Conservation (phyloP, 495 filamentous ascomycete species). For the Neurospora hispaniola region DNA sequence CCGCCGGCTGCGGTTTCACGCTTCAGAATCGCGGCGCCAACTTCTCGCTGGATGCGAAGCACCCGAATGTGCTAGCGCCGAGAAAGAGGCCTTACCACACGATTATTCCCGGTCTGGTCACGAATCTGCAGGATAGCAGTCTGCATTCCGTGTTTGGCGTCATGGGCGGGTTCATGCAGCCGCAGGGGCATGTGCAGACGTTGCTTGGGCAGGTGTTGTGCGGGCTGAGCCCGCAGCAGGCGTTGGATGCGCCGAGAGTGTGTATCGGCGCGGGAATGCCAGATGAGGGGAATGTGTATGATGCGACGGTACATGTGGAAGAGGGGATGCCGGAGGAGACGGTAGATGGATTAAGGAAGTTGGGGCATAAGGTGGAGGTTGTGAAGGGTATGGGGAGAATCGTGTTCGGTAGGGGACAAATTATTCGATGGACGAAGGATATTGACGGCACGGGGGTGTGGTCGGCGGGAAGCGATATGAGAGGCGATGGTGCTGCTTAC, state of each 20-base stretch:
- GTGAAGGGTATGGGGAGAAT: slow-evolving; percentile 54
- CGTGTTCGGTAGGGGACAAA: slow-evolving; percentile 83
- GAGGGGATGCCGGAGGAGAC: slow-evolving; percentile 67
- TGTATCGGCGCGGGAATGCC: slow-evolving; percentile 67
- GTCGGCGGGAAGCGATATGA: slow-evolving; percentile 76
- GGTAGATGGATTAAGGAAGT: slow-evolving; percentile 49
- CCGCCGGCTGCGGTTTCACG: slow-evolving; percentile 74
- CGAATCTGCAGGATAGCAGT: slow-evolving; percentile 56
- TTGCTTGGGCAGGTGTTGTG: slow-evolving; percentile 84
- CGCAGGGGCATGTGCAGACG: slow-evolving; percentile 94
- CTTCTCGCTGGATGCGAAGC: slow-evolving; percentile 54
- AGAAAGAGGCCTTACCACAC: slow-evolving; percentile 94
- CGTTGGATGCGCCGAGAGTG: slow-evolving; percentile 80
- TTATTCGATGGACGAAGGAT: slow-evolving; percentile 61
- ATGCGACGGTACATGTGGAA: slow-evolving; percentile 58
- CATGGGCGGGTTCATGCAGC: slow-evolving; percentile 99
- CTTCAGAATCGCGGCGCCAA: slow-evolving; percentile 89
- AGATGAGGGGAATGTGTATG: slow-evolving; percentile 28
- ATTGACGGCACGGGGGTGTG: slow-evolving; percentile 62
- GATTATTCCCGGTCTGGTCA: slow-evolving; percentile 89
- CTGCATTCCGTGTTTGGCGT: slow-evolving; percentile 84
- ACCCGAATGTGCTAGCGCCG: slow-evolving; percentile 72
- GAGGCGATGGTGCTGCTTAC: slow-evolving; percentile 79
- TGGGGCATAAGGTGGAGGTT: slow-evolving; percentile 68
- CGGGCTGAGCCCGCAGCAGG: slow-evolving; percentile 74